Conservation (phyloP, 1,139 yeast genomes). For the Suhomyces maxii region DNA sequence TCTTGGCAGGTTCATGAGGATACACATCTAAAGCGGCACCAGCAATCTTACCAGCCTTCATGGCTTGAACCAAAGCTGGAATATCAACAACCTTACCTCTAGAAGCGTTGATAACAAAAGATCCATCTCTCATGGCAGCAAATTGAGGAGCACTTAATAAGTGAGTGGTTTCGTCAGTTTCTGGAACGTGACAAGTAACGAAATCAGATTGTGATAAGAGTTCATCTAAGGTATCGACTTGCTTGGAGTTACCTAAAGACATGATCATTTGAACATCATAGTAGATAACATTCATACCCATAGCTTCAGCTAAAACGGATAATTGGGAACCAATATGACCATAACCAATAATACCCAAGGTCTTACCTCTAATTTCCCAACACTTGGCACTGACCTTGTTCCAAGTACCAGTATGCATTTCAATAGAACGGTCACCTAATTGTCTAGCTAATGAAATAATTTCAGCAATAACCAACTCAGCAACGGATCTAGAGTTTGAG, state of each 20-base stretch:
- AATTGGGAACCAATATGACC: slow-evolving; percentile 99
- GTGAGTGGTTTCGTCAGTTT: slow-evolving; percentile 86
- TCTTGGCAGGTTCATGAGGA: slow-evolving; percentile 97
- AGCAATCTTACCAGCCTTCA: slow-evolving; percentile 90
- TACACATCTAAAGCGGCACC: slow-evolving; percentile 98
- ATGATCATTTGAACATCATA: slow-evolving; percentile 90
- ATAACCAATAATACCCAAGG: slow-evolving; percentile 94
- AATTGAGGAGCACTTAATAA: slow-evolving; percentile 88
- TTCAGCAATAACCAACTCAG: slow-evolving; percentile 96
- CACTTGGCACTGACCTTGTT: slow-evolving; percentile 92
- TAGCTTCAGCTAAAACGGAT: slow-evolving; percentile 93
- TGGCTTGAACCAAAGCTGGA: slow-evolving; percentile 87
- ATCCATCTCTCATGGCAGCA: slow-evolving; percentile 94
- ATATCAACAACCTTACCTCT: slow-evolving; percentile 98
- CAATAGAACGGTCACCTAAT: slow-evolving; percentile 94
- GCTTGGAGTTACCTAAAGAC: slow-evolving; percentile 97
- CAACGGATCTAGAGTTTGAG: slow-evolving; percentile 97
- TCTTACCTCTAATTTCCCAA: slow-evolving; percentile 99
- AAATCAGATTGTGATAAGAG: slow-evolving; percentile 81
- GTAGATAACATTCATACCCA: slow-evolving; percentile 96
- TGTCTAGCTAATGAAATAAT: slow-evolving; percentile 93
- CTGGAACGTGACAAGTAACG: slow-evolving; percentile 94
- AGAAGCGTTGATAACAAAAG: slow-evolving; percentile 92
- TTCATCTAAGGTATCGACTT: slow-evolving; percentile 82
- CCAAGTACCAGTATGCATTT: slow-evolving; percentile 97